Evolutionary conservation across 371 early-diverging fungal genomes (phyloP), one percentile per base, ranked within the genome.

Genomic region (Apophysomyces sp.): DNA sequence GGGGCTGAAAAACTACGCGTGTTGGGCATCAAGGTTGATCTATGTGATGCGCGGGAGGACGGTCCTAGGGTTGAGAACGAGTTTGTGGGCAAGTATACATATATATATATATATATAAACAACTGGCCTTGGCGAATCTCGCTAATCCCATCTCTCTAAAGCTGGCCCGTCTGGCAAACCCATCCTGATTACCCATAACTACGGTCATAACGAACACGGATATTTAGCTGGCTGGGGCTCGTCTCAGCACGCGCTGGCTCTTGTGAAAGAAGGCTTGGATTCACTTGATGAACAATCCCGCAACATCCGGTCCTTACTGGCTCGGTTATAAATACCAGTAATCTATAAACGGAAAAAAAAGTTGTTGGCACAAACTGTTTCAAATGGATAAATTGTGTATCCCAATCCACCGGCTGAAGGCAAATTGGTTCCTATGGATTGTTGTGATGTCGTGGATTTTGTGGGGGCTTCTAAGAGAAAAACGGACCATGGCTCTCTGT

Each of bases 211-310:
- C 31, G 65, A 56, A 6, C 66, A 67, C 71, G 82, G 90, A 24
- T 90, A 82, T 71, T 84, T 88, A 68, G 78, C 85, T 18, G 86
- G 88, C 61, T 92, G 91, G 91, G 92, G 90, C 6, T 76, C 84
- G 40, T 85, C 87, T 3, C 68, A 77, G 36, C 74, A 77, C 29
- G 80, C 77, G 3, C 68, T 77, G 4, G 55, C 66, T 9, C 58
- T 86, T 29, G 76, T 90, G 18, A 66, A 80, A 30, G 63, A 78
- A 54, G 78, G 68, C 1, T 57, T 62, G 49, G 44, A 65, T 18
- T 16, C 39, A 11, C 29, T 71, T 13, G 54, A 62, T 44, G 37
- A 55, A 34, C 36, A 61, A 29, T 57, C 60, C 13, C 30, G 49
- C 16, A 55, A 41, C 24, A 60, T 65, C 12, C 65, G 60, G 28